Evolutionary conservation across 495 filamentous ascomycete species (phyloP), one percentile per base, ranked within the genome.

Genomic region (Usnea hakonensis): DNA sequence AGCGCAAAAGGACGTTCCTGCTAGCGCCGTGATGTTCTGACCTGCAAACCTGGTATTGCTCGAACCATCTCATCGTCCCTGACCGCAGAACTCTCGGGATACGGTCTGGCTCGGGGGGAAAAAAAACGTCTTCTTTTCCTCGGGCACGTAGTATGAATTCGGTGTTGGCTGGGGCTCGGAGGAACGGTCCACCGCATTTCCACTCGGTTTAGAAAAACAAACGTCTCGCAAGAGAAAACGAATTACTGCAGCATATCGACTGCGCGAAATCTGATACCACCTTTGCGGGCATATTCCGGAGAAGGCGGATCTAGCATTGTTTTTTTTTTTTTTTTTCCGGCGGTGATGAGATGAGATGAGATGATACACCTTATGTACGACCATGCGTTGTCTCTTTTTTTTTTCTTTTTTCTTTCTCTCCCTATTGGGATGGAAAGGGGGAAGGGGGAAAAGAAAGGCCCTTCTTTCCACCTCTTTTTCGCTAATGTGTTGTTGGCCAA

Each of bases 21-120:
- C 64, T 40, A 59, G 43, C 23, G 56, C 64, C 28, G 60, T 60
- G 7, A 66, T 66, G 64, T 66, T 66, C 13, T 66, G 48, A 63
- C n/a, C n/a, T n/a, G n/a, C 16, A 30, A 50, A 26, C 46, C 14
- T 16, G 1, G 4, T 10, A 50, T 17, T 30, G 23, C 23, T 7
- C 23, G 8, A 50, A 46, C n/a, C 43, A 46, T 46, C n/a, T 9
- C 43, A 9, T 23, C 43, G 26, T 9, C 8, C n/a, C 9, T 3
- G 6, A 14, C 5, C 6, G 44, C 10, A 28, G 23, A 26, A 23
- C 44, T 13, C 9, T 5, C 3, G 4, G 8, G 23, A 48, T 28
- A 26, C 2, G 10, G 44, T 21, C 44, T 10, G 5, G 21, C 44
- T 48, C 16, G 9, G 23, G 28, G 2, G 14, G 11, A 6, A 6